A percentile compares a stretch with the other conserved stretches of the same genome.
Conservation (phyloP, 345 rosid species). For the Rhizophora mangle region DNA sequence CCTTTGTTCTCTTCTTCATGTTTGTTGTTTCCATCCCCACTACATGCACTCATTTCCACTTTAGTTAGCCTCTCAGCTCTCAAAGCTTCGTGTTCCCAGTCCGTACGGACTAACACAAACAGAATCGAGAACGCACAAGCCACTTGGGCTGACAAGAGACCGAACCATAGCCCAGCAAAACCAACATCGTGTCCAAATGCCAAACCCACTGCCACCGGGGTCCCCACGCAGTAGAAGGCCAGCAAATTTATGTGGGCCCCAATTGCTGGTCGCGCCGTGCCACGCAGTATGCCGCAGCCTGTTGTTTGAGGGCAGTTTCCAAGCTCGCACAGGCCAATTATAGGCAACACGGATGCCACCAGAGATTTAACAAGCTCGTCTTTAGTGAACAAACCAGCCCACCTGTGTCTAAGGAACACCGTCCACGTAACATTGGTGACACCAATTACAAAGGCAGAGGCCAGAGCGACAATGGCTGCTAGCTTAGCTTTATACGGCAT, state of each 20-base stretch:
- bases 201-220: conserved; percentile 83
- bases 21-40: conserved; percentile 2
- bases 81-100: conserved; percentile 85
- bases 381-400: conserved; percentile 76
- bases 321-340: conserved; percentile 86
- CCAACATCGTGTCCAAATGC: conserved; percentile 75
- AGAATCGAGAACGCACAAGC: conserved; percentile 74
- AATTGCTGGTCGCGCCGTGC: conserved; percentile 75
- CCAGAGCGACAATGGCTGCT: conserved; percentile 80
- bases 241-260: conserved; percentile 83
- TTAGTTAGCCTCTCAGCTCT: conserved; percentile 58
- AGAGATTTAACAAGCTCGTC: conserved; percentile 54
- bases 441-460: conserved; percentile 74
- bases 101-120: conserved; percentile 55
- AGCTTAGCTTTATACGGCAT: conserved; percentile 78
- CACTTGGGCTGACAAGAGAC: conserved; percentile 80
- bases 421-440: conserved; percentile 81
- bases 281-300: conserved; percentile 89
- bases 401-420: conserved; percentile 51
- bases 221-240: conserved; percentile 89
- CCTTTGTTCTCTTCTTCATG: conserved; percentile 14
- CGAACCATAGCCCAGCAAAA: conserved; percentile 90
- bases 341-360: conserved; percentile 83
- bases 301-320: conserved; percentile 97
- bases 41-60: conserved; percentile 37